Percentiles rank a stretch among this genome's conserved stretches.
phyloP scores from a whole-genome alignment of 2,329 filamentous ascomycete genomes.

The Geoglossum cookeanum region DNA sequence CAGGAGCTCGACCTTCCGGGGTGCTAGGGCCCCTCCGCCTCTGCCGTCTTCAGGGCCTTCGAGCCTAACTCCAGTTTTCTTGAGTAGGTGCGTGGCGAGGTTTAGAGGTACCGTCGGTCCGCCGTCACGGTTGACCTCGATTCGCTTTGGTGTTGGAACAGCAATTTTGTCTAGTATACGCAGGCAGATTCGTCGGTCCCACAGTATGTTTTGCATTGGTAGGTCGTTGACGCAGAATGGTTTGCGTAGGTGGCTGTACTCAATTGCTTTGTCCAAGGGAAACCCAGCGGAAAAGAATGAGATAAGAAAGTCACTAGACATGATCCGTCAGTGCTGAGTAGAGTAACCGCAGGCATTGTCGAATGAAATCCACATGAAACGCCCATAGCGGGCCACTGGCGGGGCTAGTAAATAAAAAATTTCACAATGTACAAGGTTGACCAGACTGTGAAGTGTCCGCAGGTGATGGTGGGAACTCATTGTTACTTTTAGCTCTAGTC shows the following conservation, averaged over 20 bases:
- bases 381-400: neutral
- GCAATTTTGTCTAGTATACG: slow-evolving; percentile 73
- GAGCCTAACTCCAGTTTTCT: slow-evolving; percentile 59
- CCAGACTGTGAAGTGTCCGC: too few relatives aligned
- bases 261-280: slow-evolving; percentile 88
- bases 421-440: neutral
- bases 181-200: slow-evolving; percentile 84
- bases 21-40: slow-evolving; percentile 34
- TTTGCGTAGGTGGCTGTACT: slow-evolving; percentile 80
- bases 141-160: slow-evolving; percentile 69
- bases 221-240: slow-evolving; percentile 97
- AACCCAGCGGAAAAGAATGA: slow-evolving; percentile 98
- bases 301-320: slow-evolving; percentile 62
- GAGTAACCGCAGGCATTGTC: slow-evolving; percentile 4
- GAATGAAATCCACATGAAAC: slow-evolving; percentile 5
- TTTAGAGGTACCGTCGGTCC: slow-evolving; percentile 64
- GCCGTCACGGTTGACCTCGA: slow-evolving; percentile 87
- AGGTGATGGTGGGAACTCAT: neutral
- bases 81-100: slow-evolving; percentile 59
- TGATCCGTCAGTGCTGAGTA: neutral
- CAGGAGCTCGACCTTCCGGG: slow-evolving; percentile 60
- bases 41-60: slow-evolving; percentile 51
- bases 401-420: neutral
- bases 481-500: too few relatives aligned
- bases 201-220: slow-evolving; percentile 90